Base-by-base conservation (phyloP, 192 early-diverging fungal species). In the Pilaira anomala region DNA sequence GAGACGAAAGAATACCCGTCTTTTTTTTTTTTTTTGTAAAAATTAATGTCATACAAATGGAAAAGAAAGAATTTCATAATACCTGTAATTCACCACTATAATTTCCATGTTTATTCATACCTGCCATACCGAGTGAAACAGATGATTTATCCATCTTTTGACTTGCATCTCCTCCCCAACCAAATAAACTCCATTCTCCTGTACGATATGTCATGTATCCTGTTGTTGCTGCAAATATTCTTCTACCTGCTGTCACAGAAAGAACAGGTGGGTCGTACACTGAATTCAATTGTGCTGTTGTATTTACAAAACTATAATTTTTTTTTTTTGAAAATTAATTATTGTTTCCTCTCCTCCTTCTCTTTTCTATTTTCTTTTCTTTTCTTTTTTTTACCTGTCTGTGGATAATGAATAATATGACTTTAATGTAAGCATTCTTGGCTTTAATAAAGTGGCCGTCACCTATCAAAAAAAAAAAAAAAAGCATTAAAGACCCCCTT, bases 201-300 rank as follows among this genome's bases (percentile, higher is more conserved):
- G 93, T 89, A 54, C 83, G 82, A 48, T 85, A 90, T 5, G 87
- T 88, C 55, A 98, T 67, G 53, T 82, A 87, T 3, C 87, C 93
- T 8, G 87, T 90, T n/a, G 80, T 79, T 1, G 75, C 71, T 9
- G 63, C 57, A 16, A 84, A 83, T n/a, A 97, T 66, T 24, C 77
- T 67, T 2, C 89, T 74, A 21, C 91, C 92, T 52, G 80, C 66
- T 1, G 86, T 83, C 40, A 89, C 60, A 0, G 80, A 75, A 9
- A 85, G 63, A 2, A 78, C 77, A 5, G 96, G 94, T 44, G 93
- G 93, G 3, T 77, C 72, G 18, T 78, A 56, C 13, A 88, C 56
- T 14, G 81, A 79, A 6, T 76, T 76, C 0, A 81, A 64, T 52
- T 83, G 80, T 1, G 79, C 76, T 30, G 75, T 71, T 16, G 87